Evolutionary conservation across 139 green algal species (phyloP), one percentile per base, ranked within the genome.

Genomic region (Picochlorum sp.): DNA sequence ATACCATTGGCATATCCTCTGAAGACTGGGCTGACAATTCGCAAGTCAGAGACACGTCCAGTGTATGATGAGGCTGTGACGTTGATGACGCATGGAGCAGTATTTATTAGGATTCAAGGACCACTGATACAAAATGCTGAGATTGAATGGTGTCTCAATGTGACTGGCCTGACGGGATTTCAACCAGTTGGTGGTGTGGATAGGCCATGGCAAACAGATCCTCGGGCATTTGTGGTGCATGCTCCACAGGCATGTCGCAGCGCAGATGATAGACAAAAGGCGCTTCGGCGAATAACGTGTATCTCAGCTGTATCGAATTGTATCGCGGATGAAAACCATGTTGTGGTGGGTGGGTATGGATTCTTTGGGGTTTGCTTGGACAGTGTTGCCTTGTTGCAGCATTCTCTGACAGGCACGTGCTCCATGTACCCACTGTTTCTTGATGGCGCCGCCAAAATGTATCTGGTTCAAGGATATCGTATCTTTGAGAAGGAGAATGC

Each of bases 351-450:
- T 9, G 65, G 65, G 14, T 61, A 59, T 24, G 65, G 65, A 2
- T 44, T 18, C 8, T 11, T 65, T 1, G 65, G 65, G 2, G 65
- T 71, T 4, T 71, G 65, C 2, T 13, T 71, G 0, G 65, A 71
- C 15, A 67, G 54, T 3, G 55, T 59, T 26, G 65, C 65, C 1
- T n/a, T 21, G 15, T 45, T 71, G 7, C 65, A 71, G 37, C 56
- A 66, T n/a, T 49, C 34, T 10, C n/a, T 67, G 31, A 23, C 38
- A 16, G 56, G 65, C 4, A 47, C 23, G 9, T 71, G 65, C 52
- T 67, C 65, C 23, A 44, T 71, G 20, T 71, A 56, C 55, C 65
- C 65, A 14, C 52, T 71, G 24, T 24, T 71, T 49, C 37, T 71
- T 1, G 65, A 57, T 8, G 65, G 65, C 4, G 65, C 60, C 3